A percentile compares a stretch with the other conserved stretches of the same genome.
phyloP scores from a whole-genome alignment of 345 rosid species.

The Lumnitzera littorea region DNA sequence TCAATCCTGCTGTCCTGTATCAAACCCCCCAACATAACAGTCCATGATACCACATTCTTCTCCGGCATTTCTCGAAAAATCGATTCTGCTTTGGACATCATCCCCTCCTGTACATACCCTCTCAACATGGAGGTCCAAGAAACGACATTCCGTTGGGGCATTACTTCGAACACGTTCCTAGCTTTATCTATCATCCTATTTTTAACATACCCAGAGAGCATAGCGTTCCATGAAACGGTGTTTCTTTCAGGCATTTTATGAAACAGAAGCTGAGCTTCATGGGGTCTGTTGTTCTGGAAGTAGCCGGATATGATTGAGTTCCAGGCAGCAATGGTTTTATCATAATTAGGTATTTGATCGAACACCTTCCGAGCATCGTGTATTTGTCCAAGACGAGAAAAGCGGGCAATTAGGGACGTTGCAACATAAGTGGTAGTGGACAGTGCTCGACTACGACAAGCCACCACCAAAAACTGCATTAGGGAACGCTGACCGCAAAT shows the following conservation, averaged over 20 bases:
- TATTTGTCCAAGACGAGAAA: slow-evolving; percentile 46
- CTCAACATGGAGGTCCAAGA: slow-evolving; percentile 75
- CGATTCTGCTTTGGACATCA: slow-evolving; percentile 43
- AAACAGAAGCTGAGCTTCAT: slow-evolving; percentile 46
- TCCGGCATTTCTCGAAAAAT: slow-evolving; percentile 75
- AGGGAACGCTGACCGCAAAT: too few species aligned
- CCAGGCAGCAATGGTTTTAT: slow-evolving; percentile 47
- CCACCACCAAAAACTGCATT: too few species aligned
- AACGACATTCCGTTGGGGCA: slow-evolving; percentile 63
- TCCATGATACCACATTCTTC: slow-evolving; percentile 75
- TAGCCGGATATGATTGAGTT: slow-evolving; percentile 53
- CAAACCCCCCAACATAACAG: slow-evolving; percentile 75
- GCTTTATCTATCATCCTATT: slow-evolving; percentile 56
- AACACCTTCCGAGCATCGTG: slow-evolving; percentile 46
- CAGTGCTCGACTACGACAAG: too few species aligned
- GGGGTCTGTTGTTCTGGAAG: slow-evolving; percentile 43
- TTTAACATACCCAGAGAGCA: slow-evolving; percentile 57
- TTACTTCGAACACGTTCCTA: slow-evolving; percentile 41
- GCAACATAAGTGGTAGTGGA: background rate
- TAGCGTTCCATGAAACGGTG: slow-evolving; percentile 61
- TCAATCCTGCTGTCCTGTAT: slow-evolving; percentile 44
- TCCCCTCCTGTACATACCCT: slow-evolving; percentile 59
- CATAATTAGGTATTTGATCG: slow-evolving; percentile 30
- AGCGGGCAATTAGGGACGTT: slow-evolving; percentile 39
- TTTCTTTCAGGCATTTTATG: slow-evolving; percentile 65